Evolutionary conservation across 2,329 filamentous ascomycete species (phyloP).

Genomic region (Phoma sp.): DNA sequence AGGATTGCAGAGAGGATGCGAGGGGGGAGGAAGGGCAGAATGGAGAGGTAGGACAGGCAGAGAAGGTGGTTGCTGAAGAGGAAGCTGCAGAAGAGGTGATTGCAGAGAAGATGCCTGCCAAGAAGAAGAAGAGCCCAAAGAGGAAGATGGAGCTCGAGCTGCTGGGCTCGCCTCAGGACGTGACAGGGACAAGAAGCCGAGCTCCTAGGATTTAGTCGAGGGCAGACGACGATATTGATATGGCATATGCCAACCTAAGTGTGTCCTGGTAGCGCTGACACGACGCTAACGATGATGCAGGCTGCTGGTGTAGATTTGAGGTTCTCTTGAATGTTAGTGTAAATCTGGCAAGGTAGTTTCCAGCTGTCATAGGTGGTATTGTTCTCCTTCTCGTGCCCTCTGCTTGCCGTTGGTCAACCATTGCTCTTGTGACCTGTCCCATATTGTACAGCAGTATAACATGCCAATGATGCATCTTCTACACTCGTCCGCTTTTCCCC

Average conservation of each 20-base stretch:
- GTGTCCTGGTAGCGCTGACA: background rate
- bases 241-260: background rate
- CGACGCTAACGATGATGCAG: background rate
- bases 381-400: background rate
- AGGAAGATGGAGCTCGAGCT: background rate
- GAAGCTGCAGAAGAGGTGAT: no score
- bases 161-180: background rate
- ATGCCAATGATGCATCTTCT: background rate
- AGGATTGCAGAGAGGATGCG: no score
- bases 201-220: background rate
- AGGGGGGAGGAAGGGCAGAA: background rate
- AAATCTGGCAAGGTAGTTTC: background rate
- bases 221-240: background rate
- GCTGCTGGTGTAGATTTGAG: background rate
- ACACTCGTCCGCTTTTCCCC: background rate
- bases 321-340: background rate
- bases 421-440: background rate
- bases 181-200: background rate
- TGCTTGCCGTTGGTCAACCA: background rate
- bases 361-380: background rate
- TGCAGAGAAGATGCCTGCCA: no score
- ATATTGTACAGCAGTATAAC: constrained; percentile 11
- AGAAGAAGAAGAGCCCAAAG: background rate
- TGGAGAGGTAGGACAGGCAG: background rate
- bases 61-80: no score